Conservation (phyloP, 768 basidiomycete genomes). For the Suillus subaureus region DNA sequence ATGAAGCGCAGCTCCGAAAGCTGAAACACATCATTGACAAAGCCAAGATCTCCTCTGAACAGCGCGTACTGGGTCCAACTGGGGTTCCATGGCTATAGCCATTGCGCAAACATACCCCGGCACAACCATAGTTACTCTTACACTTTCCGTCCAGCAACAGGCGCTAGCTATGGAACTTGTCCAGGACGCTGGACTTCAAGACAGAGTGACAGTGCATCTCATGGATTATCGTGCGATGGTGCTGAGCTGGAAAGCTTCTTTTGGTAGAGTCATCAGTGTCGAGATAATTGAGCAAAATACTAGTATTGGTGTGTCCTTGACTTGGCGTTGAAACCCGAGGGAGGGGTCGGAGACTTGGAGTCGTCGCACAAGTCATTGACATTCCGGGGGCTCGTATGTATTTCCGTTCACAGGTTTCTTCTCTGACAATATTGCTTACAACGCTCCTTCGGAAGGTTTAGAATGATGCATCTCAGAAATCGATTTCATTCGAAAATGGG, state of each 20-base stretch:
- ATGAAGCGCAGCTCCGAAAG: constrained; percentile 62
- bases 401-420: not conserved
- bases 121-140: constrained; percentile 62
- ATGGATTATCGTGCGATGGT: too few species aligned
- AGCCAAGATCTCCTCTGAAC: constrained; percentile 58
- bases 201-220: too few species aligned
- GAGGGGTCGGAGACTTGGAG: constrained; percentile 67
- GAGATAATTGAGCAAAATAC: too few species aligned
- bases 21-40: constrained; percentile 64
- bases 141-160: constrained; percentile 61
- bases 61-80: constrained; percentile 74
- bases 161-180: constrained; percentile 58
- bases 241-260: too few species aligned
- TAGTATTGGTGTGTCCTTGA: too few species aligned
- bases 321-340: constrained; percentile 53
- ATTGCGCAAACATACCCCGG: constrained; percentile 54
- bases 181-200: constrained; percentile 36
- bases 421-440: not conserved
- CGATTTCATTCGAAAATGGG: constrained; percentile 83
- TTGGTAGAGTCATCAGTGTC: too few species aligned
- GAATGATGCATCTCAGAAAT: constrained; percentile 57
- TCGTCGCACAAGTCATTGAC: constrained; percentile 75
- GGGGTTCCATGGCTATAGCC: constrained; percentile 72
- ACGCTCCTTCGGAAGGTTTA: constrained; percentile 40
- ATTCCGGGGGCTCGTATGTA: constrained; percentile 70